phyloP scores from a whole-genome alignment of 257 asterid genomes.

The Solanum ossicruentum region DNA sequence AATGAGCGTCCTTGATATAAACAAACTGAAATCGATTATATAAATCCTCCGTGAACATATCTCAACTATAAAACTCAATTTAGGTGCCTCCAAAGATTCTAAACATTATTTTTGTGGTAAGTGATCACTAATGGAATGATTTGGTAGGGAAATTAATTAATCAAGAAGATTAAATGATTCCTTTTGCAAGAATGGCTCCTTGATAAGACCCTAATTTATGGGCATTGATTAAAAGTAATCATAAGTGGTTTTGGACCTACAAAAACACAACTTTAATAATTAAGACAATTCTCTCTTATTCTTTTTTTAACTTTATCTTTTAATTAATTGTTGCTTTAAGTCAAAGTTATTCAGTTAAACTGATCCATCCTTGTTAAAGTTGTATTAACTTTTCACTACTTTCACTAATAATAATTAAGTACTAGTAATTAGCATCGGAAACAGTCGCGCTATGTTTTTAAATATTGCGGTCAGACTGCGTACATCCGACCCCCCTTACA shows the following conservation, averaged over 20 bases:
- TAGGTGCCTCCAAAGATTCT: no score
- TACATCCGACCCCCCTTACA: no score
- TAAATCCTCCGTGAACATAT: background rate
- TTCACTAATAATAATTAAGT: background rate
- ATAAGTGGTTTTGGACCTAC: slow-evolving; percentile 22
- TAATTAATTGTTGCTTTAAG: slow-evolving; percentile 12
- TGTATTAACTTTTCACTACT: background rate
- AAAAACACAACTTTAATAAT: slow-evolving; percentile 17
- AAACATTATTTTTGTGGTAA: background rate
- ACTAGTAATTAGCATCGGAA: background rate
- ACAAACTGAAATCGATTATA: background rate
- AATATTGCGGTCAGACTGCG: no score
- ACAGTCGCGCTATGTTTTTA: no score
- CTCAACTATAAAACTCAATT: no score
- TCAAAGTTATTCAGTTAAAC: slow-evolving; percentile 42
- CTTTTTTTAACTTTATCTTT: slow-evolving; percentile 19
- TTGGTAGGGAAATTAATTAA: background rate
- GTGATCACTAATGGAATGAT: background rate
- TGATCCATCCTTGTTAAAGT: slow-evolving; percentile 2
- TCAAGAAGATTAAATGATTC: background rate
- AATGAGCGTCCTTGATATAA: background rate
- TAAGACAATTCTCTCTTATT: slow-evolving; percentile 18
- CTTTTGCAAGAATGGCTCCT: background rate
- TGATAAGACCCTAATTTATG: slow-evolving; percentile 7
- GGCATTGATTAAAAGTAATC: slow-evolving; percentile 11